phyloP scores from a whole-genome alignment of 2,329 filamentous ascomycete genomes.

The Arachnomyces sp. region DNA sequence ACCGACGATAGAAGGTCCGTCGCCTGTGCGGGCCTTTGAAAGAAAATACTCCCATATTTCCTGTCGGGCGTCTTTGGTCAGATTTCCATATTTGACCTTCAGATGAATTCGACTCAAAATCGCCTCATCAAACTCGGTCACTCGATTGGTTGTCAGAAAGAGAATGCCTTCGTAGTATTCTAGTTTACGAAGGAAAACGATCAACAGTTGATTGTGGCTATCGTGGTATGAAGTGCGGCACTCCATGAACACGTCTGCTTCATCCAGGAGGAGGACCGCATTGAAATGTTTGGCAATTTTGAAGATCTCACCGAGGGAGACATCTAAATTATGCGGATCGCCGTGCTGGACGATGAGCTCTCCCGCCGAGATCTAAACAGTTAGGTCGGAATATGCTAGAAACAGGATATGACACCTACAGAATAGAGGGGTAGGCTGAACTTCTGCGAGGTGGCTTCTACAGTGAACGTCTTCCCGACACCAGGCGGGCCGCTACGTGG shows the following conservation, averaged over 20 bases:
- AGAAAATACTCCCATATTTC: conserved; percentile 25
- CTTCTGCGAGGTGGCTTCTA: conserved; percentile 21
- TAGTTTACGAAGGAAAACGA: conserved; percentile 28
- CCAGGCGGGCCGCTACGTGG: conserved; percentile 15
- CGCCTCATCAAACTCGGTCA: conserved; percentile 28
- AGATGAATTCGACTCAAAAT: conserved; percentile 28
- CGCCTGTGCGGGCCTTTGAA: conserved; percentile 8
- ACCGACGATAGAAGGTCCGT: conserved; percentile 8
- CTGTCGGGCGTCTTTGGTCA: conserved; percentile 17
- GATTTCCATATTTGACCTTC: conserved; percentile 22
- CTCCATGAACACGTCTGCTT: conserved; percentile 31
- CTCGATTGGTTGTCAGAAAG: conserved; percentile 32
- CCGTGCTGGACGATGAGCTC: conserved; percentile 13
- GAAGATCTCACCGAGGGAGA: conserved; percentile 18
- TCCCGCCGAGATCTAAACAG: conserved; percentile 11
- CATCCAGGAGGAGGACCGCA: conserved; percentile 30
- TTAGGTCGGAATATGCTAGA: conserved; percentile 1
- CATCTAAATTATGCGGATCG: conserved; percentile 15
- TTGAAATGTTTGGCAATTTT: conserved; percentile 19
- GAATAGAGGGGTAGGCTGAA: conserved; percentile 18
- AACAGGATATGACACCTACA: conserved; percentile 8
- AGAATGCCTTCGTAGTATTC: conserved; percentile 34
- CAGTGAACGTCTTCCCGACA: conserved; percentile 28
- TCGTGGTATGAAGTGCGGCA: conserved; percentile 6
- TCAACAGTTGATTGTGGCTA: conserved; percentile 18